Conservation (phyloP, 2,329 filamentous ascomycete species). For the Ceratocystis smalleyi region DNA sequence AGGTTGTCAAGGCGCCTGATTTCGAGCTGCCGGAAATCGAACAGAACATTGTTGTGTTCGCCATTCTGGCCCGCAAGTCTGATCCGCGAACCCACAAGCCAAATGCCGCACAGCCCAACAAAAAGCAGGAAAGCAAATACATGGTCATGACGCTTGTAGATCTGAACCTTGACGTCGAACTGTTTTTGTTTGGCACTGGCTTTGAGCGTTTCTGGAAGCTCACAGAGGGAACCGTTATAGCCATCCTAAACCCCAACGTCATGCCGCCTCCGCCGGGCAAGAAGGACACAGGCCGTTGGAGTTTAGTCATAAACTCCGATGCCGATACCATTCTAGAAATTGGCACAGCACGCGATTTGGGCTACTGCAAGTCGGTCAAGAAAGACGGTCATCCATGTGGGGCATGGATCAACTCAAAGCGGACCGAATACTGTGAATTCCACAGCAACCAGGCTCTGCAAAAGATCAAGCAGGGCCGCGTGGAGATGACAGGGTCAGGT, state of each 20-base stretch:
- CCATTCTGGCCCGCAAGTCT: conserved; percentile 76
- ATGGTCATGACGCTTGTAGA: conserved; percentile 85
- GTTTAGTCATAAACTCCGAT: conserved; percentile 67
- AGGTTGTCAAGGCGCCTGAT: conserved; percentile 63
- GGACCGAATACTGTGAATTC: conserved; percentile 83
- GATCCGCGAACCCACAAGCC: conserved; percentile 49
- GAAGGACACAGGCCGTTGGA: conserved; percentile 69
- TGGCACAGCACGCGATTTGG: conserved; percentile 68
- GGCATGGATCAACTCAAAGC: conserved; percentile 73
- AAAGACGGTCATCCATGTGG: conserved; percentile 71
- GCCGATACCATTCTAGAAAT: conserved; percentile 84
- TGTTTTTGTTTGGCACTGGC: conserved; percentile 81
- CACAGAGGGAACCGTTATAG: conserved; percentile 77
- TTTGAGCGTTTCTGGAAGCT: conserved; percentile 91
- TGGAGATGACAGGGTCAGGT: conserved; percentile 64
- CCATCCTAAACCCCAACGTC: conserved; percentile 78
- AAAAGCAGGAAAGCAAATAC: conserved; percentile 50
- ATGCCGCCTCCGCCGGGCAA: conserved; percentile 70
- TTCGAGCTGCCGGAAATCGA: conserved; percentile 72
- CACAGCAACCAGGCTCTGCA: conserved; percentile 72
- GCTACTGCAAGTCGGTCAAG: conserved; percentile 71
- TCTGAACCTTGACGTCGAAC: conserved; percentile 75
- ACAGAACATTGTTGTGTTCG: conserved; percentile 78
- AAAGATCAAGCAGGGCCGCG: conserved; percentile 42
- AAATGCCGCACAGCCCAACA: conserved; percentile 24